Base-by-base conservation (phyloP, 148 eudicot genomes). In the Fagopyrum homotropicum region DNA sequence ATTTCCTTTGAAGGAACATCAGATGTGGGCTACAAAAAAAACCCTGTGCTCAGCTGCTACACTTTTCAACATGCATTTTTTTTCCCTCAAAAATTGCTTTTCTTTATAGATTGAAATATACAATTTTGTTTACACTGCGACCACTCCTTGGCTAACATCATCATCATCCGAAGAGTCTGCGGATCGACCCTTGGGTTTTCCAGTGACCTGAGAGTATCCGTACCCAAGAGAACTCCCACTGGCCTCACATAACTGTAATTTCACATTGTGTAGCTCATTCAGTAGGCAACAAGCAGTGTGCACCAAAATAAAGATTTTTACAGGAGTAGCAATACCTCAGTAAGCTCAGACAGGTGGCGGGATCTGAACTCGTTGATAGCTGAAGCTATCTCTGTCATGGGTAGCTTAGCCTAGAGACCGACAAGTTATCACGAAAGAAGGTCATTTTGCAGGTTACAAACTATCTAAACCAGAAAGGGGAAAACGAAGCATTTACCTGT, bases 281-380 rank as follows among this genome's bases (percentile, higher is more conserved):
- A 7, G 9, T 60, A 7, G 17, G 19, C 10, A 60, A 60, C 40
- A 14, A 44, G 72, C 72, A 69, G 16, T 43, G 48, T 14, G 50
- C 72, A 40, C 8, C 6, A 43, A 69, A n/a, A 4, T 43, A 15
- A 15, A 45, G 4, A 45, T 19, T 69, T 69, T 69, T 12, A 26
- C 48, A 44, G 9, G 4, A 11, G 22, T 12, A 69, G 22, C 15
- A 69, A 70, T 85, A 94, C 98, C 97, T 94, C 97, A 15, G 93
- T 83, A 72, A 94, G 91, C 82, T 94, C 98, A 59, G 93, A 88
- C 30, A 94, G 90, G 80, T 94, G 96, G 71, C 98, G 97, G 72
- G 97, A 91, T 82, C 98, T 90, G 79, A 87, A 94, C 76, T 94
- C 97, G 44, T 94, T 91, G 86, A 94, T 90, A 47, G 98, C 76